These are phyloP conservation scores for Apophysomyces elegans DNA, from an alignment of 371 early-diverging fungal species.

Conservation along the genomic window DNA sequence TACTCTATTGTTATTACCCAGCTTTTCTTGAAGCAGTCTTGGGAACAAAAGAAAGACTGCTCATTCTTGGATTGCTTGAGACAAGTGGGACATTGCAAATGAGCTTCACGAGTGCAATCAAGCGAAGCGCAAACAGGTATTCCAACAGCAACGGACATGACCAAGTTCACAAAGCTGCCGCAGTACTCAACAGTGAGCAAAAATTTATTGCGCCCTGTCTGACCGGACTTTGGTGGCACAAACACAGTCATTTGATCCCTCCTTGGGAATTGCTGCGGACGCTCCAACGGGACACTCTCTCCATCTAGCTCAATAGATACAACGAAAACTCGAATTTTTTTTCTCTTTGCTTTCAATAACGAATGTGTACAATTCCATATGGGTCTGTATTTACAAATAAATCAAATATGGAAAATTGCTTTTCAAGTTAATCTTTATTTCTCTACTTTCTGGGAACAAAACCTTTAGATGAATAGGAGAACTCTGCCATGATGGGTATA, in stretches of 20 bases:
- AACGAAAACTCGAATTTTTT: too few species aligned
- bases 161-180: background rate
- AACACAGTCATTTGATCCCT: too few species aligned
- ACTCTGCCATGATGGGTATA: constrained; percentile 4
- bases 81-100: constrained; percentile 89
- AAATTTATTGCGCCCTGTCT: background rate
- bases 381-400: too few species aligned
- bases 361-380: too few species aligned
- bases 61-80: constrained; percentile 68
- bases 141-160: constrained; percentile 8
- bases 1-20: constrained; percentile 61
- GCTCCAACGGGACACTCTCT: too few species aligned
- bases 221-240: too few species aligned
- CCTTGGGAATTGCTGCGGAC: too few species aligned
- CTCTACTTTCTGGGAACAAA: background rate
- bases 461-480: constrained; percentile 1
- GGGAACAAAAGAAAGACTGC: constrained; percentile 83
- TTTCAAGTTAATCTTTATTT: too few species aligned
- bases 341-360: too few species aligned
- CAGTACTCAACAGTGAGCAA: background rate
- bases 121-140: constrained; percentile 28
- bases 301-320: too few species aligned
- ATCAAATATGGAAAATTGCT: too few species aligned
- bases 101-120: constrained; percentile 77
- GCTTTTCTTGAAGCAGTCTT: constrained; percentile 85